Conservation (phyloP, 352 stramenopile genomes). For the Halophytophthora batemanensis region DNA sequence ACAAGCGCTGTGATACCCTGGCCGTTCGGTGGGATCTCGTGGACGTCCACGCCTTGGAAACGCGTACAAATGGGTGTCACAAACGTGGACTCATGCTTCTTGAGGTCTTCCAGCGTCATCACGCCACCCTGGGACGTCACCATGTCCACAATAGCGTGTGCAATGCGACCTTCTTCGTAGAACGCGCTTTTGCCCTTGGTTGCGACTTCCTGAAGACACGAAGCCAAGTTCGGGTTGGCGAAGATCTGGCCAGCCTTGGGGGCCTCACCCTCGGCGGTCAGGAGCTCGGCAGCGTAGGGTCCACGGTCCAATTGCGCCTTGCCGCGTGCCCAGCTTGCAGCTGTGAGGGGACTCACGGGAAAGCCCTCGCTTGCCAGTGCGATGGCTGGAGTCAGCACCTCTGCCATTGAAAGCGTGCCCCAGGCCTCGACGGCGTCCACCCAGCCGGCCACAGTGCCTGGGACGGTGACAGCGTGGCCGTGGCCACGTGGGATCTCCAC, state of each 20-base stretch:
- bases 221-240: constrained; percentile 82
- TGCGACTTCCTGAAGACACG: constrained; percentile 84
- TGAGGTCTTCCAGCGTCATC: constrained; percentile 87
- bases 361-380: constrained; percentile 92
- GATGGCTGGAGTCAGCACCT: constrained; percentile 90
- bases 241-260: constrained; percentile 80
- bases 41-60: constrained; percentile 87
- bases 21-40: constrained; percentile 94
- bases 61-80: constrained; percentile 88
- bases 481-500: constrained; percentile 45
- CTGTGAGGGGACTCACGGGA: constrained; percentile 89
- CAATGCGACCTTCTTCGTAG: constrained; percentile 80
- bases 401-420: constrained; percentile 73
- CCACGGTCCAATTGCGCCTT: constrained; percentile 66
- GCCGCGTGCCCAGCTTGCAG: constrained; percentile 76
- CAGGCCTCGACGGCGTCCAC: constrained; percentile 86
- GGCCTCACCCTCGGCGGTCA: constrained; percentile 45
- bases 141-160: constrained; percentile 85
- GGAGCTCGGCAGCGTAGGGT: constrained; percentile 45
- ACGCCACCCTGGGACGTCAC: constrained; percentile 57
- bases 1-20: constrained; percentile 96
- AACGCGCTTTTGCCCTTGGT: constrained; percentile 85
- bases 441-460: constrained; percentile 92
- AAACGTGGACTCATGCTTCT: constrained; percentile 84
- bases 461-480: constrained; percentile 81